These are phyloP conservation scores for Bocquillonia castaneifolia DNA, from an alignment of 441 rosid species.

Conservation along the genomic window DNA sequence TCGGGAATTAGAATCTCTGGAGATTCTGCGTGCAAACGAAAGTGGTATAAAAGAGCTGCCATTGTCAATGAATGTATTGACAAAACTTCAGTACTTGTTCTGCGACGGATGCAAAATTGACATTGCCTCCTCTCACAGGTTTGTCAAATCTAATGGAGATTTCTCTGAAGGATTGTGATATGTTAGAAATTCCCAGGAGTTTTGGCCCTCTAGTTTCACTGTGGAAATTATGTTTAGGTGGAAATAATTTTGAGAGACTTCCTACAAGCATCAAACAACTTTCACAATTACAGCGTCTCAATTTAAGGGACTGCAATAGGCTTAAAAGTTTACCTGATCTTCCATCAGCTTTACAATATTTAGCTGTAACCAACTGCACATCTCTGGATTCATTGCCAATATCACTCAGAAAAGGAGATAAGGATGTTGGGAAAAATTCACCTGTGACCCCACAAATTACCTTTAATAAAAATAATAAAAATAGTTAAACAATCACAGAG, in stretches of 20 bases:
- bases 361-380: background rate
- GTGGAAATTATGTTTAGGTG: background rate
- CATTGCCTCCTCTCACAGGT: slow-evolving; percentile 7
- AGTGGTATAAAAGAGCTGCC: too few species aligned
- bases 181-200: background rate
- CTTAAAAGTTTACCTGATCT: slow-evolving; percentile 5
- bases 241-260: background rate
- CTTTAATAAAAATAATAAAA: too few species aligned
- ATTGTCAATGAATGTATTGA: slow-evolving; percentile 15
- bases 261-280: background rate
- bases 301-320: background rate
- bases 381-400: slow-evolving; percentile 1
- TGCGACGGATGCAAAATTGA: slow-evolving; percentile 3
- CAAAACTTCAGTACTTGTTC: background rate
- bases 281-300: background rate
- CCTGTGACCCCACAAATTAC: too few species aligned
- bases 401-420: too few species aligned
- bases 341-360: background rate
- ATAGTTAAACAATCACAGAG: too few species aligned
- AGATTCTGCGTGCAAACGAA: too few species aligned
- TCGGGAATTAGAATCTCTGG: too few species aligned
- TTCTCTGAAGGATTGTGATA: background rate
- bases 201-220: background rate
- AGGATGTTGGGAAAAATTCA: too few species aligned
- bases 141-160: background rate